Base-by-base conservation (phyloP, 2,329 filamentous ascomycete species). In the Alternaria arbusti region DNA sequence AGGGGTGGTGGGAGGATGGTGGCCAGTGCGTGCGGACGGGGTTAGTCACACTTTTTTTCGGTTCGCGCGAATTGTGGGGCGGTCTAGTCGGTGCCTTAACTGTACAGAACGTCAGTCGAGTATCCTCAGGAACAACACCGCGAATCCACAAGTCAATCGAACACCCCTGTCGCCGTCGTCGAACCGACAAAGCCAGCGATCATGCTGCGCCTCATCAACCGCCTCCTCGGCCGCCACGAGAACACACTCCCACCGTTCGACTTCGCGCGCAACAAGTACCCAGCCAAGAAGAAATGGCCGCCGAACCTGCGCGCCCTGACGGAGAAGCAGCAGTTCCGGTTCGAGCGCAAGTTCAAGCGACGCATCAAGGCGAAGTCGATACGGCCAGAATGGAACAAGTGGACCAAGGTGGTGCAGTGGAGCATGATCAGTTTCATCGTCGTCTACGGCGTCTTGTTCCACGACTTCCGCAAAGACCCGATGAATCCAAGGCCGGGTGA, bases 321-420 rank as follows among this genome's bases (percentile, higher is more conserved):
- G 40, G 82, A 85, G 50, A 91, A 91, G 78, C 88, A 94, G 74
- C 90, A 94, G 79, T 91, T 94, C 76, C 86, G 89, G 46, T 90
- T 93, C 71, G 92, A 95, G 83, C 89, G 91, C 78, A 90, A 91
- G 75, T 94, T 91, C 81, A 91, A 93, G 81, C 86, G 92, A 56
- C 86, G 92, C 57, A 80, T 91, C 25, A 84, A 85, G 61, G 79
- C 91, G 69, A 87, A 88, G 71, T 87, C 86, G 74, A 84, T 86
- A 44, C 82, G 89, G 22, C 90, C 90, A 9, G 78, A 80, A 51
- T 92, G 89, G 89, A 85, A 86, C 45, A 92, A 90, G 78, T 84
- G 82, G 64, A 83, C 90, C 59, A 88, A 88, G 79, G 81, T 93
- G 66, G 85, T 85, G 54, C 91, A 93, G 79, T 86, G 75, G 75